Conservation (phyloP, 495 filamentous ascomycete species). For the Pseudomonodictys pantanalensis region DNA sequence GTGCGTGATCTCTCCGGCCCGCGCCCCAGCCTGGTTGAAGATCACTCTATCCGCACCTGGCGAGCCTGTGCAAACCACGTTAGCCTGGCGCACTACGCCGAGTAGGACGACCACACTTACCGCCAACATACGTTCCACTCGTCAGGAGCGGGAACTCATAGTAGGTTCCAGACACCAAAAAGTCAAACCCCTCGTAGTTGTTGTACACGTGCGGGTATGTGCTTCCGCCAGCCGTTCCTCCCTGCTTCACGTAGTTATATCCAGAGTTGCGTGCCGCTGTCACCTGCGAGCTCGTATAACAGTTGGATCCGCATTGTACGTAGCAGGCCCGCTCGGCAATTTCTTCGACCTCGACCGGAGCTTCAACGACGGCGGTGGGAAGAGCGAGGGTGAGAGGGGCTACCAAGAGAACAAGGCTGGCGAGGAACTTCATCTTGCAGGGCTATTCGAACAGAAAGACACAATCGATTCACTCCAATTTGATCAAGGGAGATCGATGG, state of each 20-base stretch:
- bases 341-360: neutral
- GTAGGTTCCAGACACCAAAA: slow-evolving; percentile 58
- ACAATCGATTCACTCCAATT: no score
- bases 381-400: neutral
- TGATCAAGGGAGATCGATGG: no score
- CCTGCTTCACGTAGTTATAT: slow-evolving; percentile 48
- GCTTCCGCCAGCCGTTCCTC: slow-evolving; percentile 48
- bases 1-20: slow-evolving; percentile 64
- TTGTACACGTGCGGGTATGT: slow-evolving; percentile 71
- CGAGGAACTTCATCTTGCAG: neutral
- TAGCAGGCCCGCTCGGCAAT: slow-evolving; percentile 3
- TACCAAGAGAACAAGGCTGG: neutral
- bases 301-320: slow-evolving; percentile 22
- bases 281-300: slow-evolving; percentile 38
- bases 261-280: slow-evolving; percentile 51
- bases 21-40: slow-evolving; percentile 53
- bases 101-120: slow-evolving; percentile 13
- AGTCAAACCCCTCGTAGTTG: slow-evolving; percentile 70
- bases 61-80: slow-evolving; percentile 42
- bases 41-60: slow-evolving; percentile 72
- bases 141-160: slow-evolving; percentile 70
- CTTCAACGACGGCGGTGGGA: neutral
- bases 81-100: no score
- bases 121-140: slow-evolving; percentile 54
- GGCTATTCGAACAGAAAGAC: neutral